Percentiles rank a stretch among this genome's conserved stretches.
Conservation (phyloP, 2,329 filamentous ascomycete genomes). For the Alternaria gansuensis region DNA sequence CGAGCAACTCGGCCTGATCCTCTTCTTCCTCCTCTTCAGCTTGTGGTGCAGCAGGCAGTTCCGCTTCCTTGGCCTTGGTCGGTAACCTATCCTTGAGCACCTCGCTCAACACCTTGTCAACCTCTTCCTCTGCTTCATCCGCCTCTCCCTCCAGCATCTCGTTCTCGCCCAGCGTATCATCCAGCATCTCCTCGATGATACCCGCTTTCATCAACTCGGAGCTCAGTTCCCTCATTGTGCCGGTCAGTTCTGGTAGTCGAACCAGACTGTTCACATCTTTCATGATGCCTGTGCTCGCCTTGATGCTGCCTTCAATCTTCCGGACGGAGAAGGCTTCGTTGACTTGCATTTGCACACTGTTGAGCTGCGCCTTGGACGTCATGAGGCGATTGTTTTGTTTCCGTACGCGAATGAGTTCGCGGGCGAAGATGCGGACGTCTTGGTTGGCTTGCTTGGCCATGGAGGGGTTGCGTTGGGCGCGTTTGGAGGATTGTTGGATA, state of each 20-base stretch:
- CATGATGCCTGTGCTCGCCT: conserved; percentile 90
- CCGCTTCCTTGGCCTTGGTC: conserved; percentile 64
- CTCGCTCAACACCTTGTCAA: conserved; percentile 92
- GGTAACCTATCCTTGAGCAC: conserved; percentile 84
- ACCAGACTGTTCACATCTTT: conserved; percentile 92
- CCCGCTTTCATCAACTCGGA: conserved; percentile 92
- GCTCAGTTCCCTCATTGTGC: conserved; percentile 87
- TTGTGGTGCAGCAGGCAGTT: conserved; percentile 62
- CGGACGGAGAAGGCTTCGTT: conserved; percentile 94
- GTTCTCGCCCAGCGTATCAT: conserved; percentile 76
- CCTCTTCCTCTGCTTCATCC: conserved; percentile 76
- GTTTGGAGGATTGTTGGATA: conserved; percentile 83
- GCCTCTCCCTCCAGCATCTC: conserved; percentile 75
- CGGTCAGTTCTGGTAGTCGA: conserved; percentile 82
- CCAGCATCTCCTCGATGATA: conserved; percentile 97
- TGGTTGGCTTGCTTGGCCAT: conserved; percentile 79
- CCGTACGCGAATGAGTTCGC: conserved; percentile 84
- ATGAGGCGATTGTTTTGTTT: conserved; percentile 77
- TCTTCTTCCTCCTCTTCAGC: conserved; percentile 78
- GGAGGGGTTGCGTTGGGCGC: conserved; percentile 80
- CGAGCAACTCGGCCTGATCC: conserved; percentile 87
- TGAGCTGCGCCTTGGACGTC: conserved; percentile 90
- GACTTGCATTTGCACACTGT: conserved; percentile 96
- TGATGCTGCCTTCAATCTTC: conserved; percentile 93
- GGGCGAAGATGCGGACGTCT: conserved; percentile 87